phyloP scores from a whole-genome alignment of 805 yeast species.

The Jamesozyma hellenica region DNA sequence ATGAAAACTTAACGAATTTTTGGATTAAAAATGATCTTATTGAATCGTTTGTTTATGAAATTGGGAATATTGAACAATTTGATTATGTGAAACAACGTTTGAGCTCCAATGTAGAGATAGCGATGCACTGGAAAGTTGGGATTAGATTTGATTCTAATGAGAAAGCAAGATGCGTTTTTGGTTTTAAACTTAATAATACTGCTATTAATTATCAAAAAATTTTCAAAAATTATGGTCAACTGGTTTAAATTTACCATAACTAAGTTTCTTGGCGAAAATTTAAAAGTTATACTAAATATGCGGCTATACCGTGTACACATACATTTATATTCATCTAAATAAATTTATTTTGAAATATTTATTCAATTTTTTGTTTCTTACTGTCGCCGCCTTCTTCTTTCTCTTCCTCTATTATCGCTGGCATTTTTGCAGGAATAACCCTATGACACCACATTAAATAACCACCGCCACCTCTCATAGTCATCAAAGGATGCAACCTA shows the following conservation, averaged over 20 bases:
- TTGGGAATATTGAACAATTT: slow-evolving; percentile 57
- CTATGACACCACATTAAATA: slow-evolving; percentile 68
- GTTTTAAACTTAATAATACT: slow-evolving; percentile 37
- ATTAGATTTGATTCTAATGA: slow-evolving; percentile 41
- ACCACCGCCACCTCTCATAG: slow-evolving; percentile 88
- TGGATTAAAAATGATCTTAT: slow-evolving; percentile 31
- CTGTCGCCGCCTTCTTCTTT: background rate
- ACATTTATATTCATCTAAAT: background rate
- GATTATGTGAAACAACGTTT: slow-evolving; percentile 27
- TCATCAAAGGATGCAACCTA: slow-evolving; percentile 89
- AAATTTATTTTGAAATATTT: background rate
- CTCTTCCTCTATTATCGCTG: background rate
- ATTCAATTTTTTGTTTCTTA: background rate
- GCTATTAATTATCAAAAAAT: slow-evolving; percentile 6
- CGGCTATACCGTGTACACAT: background rate
- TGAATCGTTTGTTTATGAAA: slow-evolving; percentile 61
- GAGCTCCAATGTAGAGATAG: slow-evolving; percentile 8
- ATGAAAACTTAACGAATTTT: slow-evolving; percentile 40
- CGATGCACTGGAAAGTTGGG: slow-evolving; percentile 41
- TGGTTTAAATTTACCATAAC: no score
- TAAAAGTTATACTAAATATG: background rate
- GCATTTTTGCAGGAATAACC: slow-evolving; percentile 37
- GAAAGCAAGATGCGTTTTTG: slow-evolving; percentile 51
- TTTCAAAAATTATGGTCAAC: slow-evolving; percentile 7
- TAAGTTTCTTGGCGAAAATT: no score